Percentiles rank a stretch among this genome's conserved stretches.
Evolutionary conservation across 2,329 filamentous ascomycete species (phyloP).

Genomic region (Colletotrichum tanaceti): DNA sequence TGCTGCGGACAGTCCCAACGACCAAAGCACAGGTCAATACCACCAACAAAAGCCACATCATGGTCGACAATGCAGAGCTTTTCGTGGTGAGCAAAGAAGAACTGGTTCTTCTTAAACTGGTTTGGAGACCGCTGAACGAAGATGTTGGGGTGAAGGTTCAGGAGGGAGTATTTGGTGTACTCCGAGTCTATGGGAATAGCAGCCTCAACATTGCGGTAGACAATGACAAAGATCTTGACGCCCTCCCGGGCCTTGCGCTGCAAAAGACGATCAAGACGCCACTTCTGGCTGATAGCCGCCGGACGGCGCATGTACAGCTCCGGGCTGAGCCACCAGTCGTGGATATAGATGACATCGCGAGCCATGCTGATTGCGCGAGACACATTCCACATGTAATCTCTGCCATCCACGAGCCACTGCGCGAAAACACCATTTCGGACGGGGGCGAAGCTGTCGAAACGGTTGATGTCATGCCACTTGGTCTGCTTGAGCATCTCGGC

Average conservation of each 20-base stretch:
- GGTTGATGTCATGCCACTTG: slow-evolving; percentile 83
- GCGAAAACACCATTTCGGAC: slow-evolving; percentile 88
- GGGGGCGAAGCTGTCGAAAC: slow-evolving; percentile 94
- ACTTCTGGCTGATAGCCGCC: slow-evolving; percentile 96
- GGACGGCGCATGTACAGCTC: slow-evolving; percentile 95
- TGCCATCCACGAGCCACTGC: slow-evolving; percentile 95
- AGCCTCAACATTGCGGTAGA: slow-evolving; percentile 97
- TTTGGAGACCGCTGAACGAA: slow-evolving; percentile 97
- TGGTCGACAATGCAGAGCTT: slow-evolving; percentile 98
- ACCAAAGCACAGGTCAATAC: slow-evolving; percentile 96
- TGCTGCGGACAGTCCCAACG: slow-evolving; percentile 98
- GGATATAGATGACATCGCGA: slow-evolving; percentile 97
- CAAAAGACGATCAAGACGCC: slow-evolving; percentile 93
- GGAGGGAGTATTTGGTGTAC: slow-evolving; percentile 95
- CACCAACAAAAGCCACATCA: slow-evolving; percentile 93
- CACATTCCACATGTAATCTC: slow-evolving; percentile 99
- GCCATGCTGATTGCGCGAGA: slow-evolving; percentile 97
- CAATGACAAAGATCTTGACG: slow-evolving; percentile 96
- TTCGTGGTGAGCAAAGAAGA: slow-evolving; percentile 99
- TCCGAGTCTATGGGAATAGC: slow-evolving; percentile 98
- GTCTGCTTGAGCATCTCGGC: slow-evolving; percentile 85
- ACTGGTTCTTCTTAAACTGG: slow-evolving; percentile 98
- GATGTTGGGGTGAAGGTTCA: slow-evolving; percentile 95
- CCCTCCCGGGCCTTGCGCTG: slow-evolving; percentile 94
- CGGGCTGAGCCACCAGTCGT: slow-evolving; percentile 98